These are phyloP conservation scores for Babesia ovata DNA, from an alignment of 169 alveolate genomes.

Conservation along the genomic window DNA sequence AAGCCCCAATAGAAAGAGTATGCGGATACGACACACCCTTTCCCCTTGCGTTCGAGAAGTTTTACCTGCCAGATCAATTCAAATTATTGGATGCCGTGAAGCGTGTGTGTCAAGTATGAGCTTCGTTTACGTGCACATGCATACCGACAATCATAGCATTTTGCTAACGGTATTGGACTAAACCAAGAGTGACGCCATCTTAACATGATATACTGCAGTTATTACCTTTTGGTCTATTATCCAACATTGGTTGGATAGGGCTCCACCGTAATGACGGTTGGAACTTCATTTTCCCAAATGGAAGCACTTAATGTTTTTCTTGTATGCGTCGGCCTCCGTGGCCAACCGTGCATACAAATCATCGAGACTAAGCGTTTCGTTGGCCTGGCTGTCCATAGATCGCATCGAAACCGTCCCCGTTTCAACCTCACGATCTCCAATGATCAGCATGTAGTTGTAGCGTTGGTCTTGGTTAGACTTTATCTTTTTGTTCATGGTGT, in stretches of 20 bases:
- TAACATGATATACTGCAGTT: background rate
- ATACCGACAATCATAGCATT: too few relatives aligned
- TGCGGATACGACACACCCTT: constrained; percentile 97
- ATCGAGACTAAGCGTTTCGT: constrained; percentile 71
- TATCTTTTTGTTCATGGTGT: constrained; percentile 93
- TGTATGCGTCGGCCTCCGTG: constrained; percentile 58
- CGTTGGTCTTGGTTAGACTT: constrained; percentile 94
- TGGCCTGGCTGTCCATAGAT: constrained; percentile 82
- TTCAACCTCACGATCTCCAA: constrained; percentile 95
- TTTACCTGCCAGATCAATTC: constrained; percentile 91
- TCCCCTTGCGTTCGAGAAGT: constrained; percentile 92
- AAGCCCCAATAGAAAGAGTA: constrained; percentile 93
- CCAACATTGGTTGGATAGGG: background rate
- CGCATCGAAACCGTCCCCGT: constrained; percentile 85
- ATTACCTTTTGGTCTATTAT: background rate
- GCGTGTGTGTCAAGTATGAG: constrained; percentile 67
- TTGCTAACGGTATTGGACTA: background rate
- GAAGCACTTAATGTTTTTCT: constrained; percentile 55
- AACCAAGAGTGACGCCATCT: background rate
- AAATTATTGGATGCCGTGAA: constrained; percentile 88
- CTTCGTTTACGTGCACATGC: too few relatives aligned
- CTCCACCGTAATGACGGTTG: background rate
- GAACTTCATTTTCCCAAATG: constrained; percentile 27
- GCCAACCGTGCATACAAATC: constrained; percentile 64
- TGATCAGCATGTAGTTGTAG: constrained; percentile 92